These are phyloP conservation scores for Arachis stenosperma DNA, from an alignment of 306 rosid species.

Conservation along the genomic window DNA sequence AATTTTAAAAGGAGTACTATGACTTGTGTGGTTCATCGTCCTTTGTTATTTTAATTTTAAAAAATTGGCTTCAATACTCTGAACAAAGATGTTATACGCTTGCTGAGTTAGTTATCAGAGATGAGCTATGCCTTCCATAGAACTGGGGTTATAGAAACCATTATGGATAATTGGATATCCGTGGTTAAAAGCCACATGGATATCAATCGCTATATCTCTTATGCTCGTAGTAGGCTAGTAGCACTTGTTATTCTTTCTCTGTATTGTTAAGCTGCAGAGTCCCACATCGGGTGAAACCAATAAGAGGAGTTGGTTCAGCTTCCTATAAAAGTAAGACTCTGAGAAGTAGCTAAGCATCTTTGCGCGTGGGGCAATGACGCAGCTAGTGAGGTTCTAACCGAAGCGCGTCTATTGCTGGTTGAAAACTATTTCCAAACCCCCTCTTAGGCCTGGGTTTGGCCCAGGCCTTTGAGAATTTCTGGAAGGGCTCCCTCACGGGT, in stretches of 20 bases:
- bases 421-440: conserved; percentile 43
- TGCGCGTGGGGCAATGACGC: conserved; percentile 45
- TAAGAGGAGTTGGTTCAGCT: not conserved
- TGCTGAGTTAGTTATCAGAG: not conserved
- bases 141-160: not conserved
- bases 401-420: conserved; percentile 39
- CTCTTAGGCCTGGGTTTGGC: conserved; percentile 24
- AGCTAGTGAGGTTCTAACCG: conserved; percentile 41
- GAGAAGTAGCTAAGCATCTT: fast-evolving
- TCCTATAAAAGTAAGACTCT: not conserved
- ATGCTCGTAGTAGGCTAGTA: no score
- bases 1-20: no score
- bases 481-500: conserved; percentile 36
- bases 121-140: not conserved
- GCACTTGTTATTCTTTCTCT: no score
- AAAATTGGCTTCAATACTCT: no score
- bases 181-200: no score
- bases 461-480: conserved; percentile 39
- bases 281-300: conserved; percentile 17
- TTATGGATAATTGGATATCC: no score
- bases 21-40: no score
- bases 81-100: not conserved
- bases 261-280: not conserved
- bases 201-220: no score
- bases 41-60: no score